Evolutionary conservation across 805 yeast species (phyloP).

Genomic region (Cephaloascus fragrans): DNA sequence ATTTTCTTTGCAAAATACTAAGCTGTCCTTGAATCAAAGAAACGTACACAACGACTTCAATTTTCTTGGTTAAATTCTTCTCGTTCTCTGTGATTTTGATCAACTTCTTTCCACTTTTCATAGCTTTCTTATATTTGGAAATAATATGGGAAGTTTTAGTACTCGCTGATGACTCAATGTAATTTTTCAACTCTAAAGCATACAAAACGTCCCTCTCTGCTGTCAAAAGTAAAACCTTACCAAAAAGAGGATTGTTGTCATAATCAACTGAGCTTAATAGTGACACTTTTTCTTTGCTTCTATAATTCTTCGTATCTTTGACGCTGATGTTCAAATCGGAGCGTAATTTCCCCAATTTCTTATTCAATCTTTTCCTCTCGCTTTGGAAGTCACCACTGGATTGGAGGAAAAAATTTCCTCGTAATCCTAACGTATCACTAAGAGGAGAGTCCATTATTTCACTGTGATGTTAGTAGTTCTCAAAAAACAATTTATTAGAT

Average conservation of each 20-base stretch:
- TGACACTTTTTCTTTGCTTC: conserved; percentile 34
- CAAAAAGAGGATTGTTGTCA: conserved; percentile 39
- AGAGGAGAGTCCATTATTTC: conserved; percentile 35
- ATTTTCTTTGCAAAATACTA: conserved; percentile 38
- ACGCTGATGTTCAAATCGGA: conserved; percentile 53
- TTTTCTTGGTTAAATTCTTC: conserved; percentile 17
- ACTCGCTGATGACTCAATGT: conserved; percentile 40
- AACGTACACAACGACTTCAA: conserved; percentile 21
- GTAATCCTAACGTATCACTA: conserved; percentile 37
- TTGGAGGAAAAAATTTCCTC: conserved; percentile 54
- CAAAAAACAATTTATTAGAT: too few relatives aligned
- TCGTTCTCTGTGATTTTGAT: conserved; percentile 30
- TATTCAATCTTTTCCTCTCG: conserved; percentile 55
- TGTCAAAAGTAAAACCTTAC: conserved; percentile 48
- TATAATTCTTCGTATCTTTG: conserved; percentile 57
- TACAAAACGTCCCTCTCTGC: conserved; percentile 71
- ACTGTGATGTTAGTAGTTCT: too few relatives aligned
- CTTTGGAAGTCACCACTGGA: conserved; percentile 61
- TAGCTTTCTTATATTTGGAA: conserved; percentile 62
- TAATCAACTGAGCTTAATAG: conserved; percentile 40
- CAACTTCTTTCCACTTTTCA: conserved; percentile 32
- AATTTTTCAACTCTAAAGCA: conserved; percentile 52
- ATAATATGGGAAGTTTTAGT: conserved; percentile 40
- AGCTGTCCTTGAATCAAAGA: conserved; percentile 17
- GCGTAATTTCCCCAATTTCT: conserved; percentile 54